Percentiles rank a stretch among this genome's conserved stretches.
Evolutionary conservation across 1,284 basidiomycete species (phyloP).

Genomic region (Ceratobasidium sp.): DNA sequence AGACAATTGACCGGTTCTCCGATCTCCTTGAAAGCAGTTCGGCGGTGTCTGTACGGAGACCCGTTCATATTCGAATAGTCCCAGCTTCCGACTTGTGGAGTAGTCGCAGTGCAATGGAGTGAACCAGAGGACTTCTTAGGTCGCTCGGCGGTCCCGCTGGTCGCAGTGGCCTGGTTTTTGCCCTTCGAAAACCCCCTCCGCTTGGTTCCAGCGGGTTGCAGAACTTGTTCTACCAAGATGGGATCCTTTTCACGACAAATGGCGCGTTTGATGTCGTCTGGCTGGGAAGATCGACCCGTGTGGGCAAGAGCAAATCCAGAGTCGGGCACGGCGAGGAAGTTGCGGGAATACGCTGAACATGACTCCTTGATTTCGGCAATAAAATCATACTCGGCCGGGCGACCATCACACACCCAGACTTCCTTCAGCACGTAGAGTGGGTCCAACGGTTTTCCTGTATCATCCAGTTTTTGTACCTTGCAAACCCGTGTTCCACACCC

Average conservation of each 20-base stretch:
- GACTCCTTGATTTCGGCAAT: background rate
- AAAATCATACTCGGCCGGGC: slow-evolving; percentile 4
- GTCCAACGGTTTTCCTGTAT: background rate
- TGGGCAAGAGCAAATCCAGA: slow-evolving; percentile 7
- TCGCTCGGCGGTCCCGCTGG: background rate
- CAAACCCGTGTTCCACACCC: slow-evolving; percentile 32
- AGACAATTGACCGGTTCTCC: slow-evolving; percentile 23
- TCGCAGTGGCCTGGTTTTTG: background rate
- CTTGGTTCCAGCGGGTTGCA: background rate
- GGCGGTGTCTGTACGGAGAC: slow-evolving; percentile 18
- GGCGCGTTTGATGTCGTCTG: background rate
- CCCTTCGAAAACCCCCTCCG: background rate
- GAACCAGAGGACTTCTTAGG: background rate
- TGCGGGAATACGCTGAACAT: background rate
- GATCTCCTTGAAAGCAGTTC: slow-evolving; percentile 41
- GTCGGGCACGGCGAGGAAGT: background rate
- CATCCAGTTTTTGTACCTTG: slow-evolving; percentile 2
- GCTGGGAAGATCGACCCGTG: background rate
- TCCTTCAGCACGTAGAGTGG: slow-evolving; percentile 6
- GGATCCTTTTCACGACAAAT: background rate
- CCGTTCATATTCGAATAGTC: background rate
- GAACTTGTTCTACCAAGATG: background rate
- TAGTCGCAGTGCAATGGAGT: background rate
- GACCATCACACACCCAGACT: background rate
- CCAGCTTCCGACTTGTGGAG: background rate